Evolutionary conservation across 2,329 filamentous ascomycete species (phyloP), one percentile per base, ranked within the genome.

Genomic region (Erysiphe pulchra): DNA sequence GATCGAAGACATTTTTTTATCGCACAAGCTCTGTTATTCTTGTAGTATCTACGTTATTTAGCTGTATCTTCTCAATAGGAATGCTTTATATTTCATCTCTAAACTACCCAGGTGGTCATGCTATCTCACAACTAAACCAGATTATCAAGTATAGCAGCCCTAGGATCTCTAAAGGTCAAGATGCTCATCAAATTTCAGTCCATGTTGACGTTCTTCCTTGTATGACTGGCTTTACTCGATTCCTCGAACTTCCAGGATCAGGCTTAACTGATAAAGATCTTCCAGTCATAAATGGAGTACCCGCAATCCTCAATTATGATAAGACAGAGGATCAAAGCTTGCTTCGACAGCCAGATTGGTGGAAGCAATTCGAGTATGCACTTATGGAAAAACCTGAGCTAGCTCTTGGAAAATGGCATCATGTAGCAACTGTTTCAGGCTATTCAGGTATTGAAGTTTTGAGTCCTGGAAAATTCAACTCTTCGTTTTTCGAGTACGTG

Each of bases 91-190:
- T 92, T 48, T 93, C 85, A 0, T 78, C 81, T 13, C 73, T 92
- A 47, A 98, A 94, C 62, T 98, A 98, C 57, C 90, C 90, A 1
- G 90, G 90, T 42, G 90, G 83, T 18, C 73, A 81, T 48, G 90
- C 86, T 2, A 66, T 95, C 18, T 52, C 61, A 9, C 64, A 68
- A 40, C 62, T 79, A 36, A 65, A 69, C 48, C 47, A 48, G 4
- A 53, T 63, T 12, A 59, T 67, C 16, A 45, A 16, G 45, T 1
- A 28, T 28, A 45, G 30, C 12, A 30, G 40, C 30, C 24, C 38
- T 24, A 50, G 59, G 48, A 10, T 14, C 13, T 28, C 7, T 31
- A 16, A 30, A 30, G 12, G 20, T n/a, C 28, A 12, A 30, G 13
- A 42, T 18, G 8, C 7, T 28, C 40, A 28, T 6, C 40, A 28